These are phyloP conservation scores for Pythium aquatile DNA, from an alignment of 352 stramenopile genomes.

Conservation along the genomic window DNA sequence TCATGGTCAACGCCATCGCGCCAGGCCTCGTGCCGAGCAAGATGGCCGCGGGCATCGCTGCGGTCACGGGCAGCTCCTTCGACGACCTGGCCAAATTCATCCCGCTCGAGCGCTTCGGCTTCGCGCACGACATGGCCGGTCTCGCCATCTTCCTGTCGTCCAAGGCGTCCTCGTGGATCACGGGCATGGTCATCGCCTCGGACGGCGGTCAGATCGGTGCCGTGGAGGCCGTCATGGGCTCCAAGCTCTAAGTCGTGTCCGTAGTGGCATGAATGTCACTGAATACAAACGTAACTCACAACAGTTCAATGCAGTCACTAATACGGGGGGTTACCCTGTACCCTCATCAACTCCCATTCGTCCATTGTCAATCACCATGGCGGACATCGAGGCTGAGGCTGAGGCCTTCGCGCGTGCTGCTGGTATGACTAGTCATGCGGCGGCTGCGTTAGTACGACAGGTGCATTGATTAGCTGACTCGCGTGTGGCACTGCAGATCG, in stretches of 20 bases:
- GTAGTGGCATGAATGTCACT: neutral
- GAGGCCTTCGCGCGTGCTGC: conserved; percentile 8
- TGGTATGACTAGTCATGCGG: conserved; percentile 1
- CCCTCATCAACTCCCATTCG: neutral
- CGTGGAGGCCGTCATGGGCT: conserved; percentile 43
- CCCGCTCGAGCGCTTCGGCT: conserved; percentile 83
- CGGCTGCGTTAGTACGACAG: neutral
- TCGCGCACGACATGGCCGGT: conserved; percentile 91
- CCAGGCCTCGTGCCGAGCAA: conserved; percentile 90
- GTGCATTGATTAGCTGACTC: neutral
- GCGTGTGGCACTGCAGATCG: conserved; percentile 34
- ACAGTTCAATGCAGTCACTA: neutral
- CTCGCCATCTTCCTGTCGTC: conserved; percentile 91
- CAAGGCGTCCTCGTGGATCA: conserved; percentile 89
- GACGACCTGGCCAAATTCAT: conserved; percentile 68
- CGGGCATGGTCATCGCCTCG: conserved; percentile 88
- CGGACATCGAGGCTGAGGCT: neutral
- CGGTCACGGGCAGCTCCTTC: conserved; percentile 41
- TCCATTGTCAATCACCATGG: conserved; percentile 5
- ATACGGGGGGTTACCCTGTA: neutral
- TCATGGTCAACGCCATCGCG: conserved; percentile 95
- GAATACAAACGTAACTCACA: conserved; percentile 4
- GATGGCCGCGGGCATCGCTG: conserved; percentile 85
- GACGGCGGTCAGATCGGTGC: conserved; percentile 85
- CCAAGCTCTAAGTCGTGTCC: conserved; percentile 30